phyloP scores from a whole-genome alignment of 139 green algal species.

The Spirogloea muscicola region DNA sequence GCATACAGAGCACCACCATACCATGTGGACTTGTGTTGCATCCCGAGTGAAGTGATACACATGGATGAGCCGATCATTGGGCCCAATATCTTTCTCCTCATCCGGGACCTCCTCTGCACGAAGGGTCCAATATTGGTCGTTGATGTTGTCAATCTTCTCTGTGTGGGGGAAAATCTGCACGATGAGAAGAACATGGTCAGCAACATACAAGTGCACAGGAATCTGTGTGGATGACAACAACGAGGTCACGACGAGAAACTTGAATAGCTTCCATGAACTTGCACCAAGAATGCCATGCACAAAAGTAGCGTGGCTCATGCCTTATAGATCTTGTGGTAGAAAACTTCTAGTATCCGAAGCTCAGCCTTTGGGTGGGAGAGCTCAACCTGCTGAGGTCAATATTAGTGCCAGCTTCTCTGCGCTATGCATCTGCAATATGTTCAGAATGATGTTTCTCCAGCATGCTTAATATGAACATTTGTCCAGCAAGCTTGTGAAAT shows the following conservation, averaged over 20 bases:
- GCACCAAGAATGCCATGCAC: too few species aligned
- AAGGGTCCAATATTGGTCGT: constrained; percentile 77
- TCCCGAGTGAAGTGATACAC: constrained; percentile 64
- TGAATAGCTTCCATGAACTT: too few species aligned
- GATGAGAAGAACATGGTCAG: constrained; percentile 33
- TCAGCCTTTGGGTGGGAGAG: constrained; percentile 42
- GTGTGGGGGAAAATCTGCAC: constrained; percentile 48
- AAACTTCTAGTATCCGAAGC: constrained; percentile 84
- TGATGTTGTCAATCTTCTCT: constrained; percentile 63
- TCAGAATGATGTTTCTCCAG: too few species aligned
- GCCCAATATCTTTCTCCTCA: constrained; percentile 58
- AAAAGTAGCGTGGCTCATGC: constrained; percentile 41
- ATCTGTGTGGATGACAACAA: too few species aligned
- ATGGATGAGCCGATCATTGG: constrained; percentile 54
- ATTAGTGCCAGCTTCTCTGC: too few species aligned
- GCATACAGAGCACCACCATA: neutral
- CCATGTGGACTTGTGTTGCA: constrained; percentile 37
- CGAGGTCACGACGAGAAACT: too few species aligned
- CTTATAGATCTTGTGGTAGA: constrained; percentile 75
- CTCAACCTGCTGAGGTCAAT: constrained; percentile 26
- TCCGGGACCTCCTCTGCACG: constrained; percentile 61
- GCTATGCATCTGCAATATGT: too few species aligned
- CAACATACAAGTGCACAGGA: too few species aligned
- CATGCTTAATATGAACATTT: too few species aligned
- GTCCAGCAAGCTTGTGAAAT: too few species aligned